Evolutionary conservation across 805 yeast genomes (phyloP), one percentile per base, ranked within the genome.

Genomic region (Sugiyamaella floridensis): DNA sequence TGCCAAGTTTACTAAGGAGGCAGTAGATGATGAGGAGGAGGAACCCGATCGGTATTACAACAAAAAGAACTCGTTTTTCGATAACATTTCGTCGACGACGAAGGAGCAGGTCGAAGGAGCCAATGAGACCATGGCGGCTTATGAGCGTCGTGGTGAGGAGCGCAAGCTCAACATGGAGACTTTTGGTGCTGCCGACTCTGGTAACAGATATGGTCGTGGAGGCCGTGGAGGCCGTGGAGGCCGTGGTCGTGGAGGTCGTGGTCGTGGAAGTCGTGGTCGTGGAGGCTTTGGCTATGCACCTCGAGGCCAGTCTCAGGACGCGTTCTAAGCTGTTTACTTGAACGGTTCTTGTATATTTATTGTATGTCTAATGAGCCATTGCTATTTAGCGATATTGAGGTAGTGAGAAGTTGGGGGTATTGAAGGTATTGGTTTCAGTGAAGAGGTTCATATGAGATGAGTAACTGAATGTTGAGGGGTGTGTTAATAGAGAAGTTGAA

Each of bases 11-110:
- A 40, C 55, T 28, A 79, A 75, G 59, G 82, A 79, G 49, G 73
- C 68, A 26, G 70, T 66, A 26, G 70, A 66, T 40, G 63, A 61
- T 22, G 69, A 67, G 54, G 74, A 68, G 37, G 61, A 52, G 9
- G 60, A 64, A 4, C 66, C 55, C 15, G 69, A 65, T 20, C 63
- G 58, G 42, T 54, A 59, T 51, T 93, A 93, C 72, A 79, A 89
- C 71, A 89, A 83, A 67, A 78, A 79, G 63, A 80, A 89, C 12
- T 89, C 97, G 1, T 92, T 93, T 68, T 92, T 92, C 64, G 98
- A 93, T 69, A 80, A 79, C 56, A 80, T 92, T 53, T 85, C 95
- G 10, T 79, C 89, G 10, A 82, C 89, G 3, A 69, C 62, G 19
- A 65, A 61, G 43, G 69, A 64, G 40, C 51, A 59, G 37, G 43